Conservation (phyloP, 1,139 yeast species). For the Pichia sp. region DNA sequence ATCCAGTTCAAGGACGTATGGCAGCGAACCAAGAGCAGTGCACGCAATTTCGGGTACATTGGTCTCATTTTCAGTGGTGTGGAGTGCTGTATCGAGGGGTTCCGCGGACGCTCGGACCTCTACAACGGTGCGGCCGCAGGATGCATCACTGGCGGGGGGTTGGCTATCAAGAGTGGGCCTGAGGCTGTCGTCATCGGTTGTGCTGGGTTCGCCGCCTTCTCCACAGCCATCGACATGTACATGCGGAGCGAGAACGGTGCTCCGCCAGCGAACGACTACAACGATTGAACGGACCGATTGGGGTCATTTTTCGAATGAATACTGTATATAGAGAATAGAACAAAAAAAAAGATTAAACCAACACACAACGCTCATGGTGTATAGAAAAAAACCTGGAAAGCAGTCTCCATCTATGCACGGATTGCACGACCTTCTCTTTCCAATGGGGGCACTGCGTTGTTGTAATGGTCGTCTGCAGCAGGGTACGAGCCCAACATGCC, state of each 20-base stretch:
- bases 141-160: constrained; percentile 88
- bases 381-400: too few species aligned
- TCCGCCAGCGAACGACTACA: constrained; percentile 89
- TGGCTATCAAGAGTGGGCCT: constrained; percentile 90
- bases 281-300: constrained; percentile 44
- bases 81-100: constrained; percentile 82
- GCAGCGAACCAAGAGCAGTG: constrained; percentile 75
- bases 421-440: constrained; percentile 73
- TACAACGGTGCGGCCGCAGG: constrained; percentile 94
- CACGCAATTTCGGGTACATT: constrained; percentile 91
- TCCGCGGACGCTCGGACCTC: constrained; percentile 88
- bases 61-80: constrained; percentile 94
- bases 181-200: constrained; percentile 89
- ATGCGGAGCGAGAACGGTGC: constrained; percentile 80
- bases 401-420: not conserved
- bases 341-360: too few species aligned
- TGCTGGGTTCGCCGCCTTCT: constrained; percentile 96
- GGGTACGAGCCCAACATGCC: constrained; percentile 86
- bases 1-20: constrained; percentile 92
- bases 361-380: too few species aligned
- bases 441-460: constrained; percentile 70
- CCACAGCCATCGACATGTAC: constrained; percentile 88
- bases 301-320: not conserved
- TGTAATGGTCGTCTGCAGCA: constrained; percentile 43
- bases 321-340: not conserved